Percentiles rank a stretch among this genome's conserved stretches.
phyloP scores from a whole-genome alignment of 2,329 filamentous ascomycete species.

The Apiospora arundinis region DNA sequence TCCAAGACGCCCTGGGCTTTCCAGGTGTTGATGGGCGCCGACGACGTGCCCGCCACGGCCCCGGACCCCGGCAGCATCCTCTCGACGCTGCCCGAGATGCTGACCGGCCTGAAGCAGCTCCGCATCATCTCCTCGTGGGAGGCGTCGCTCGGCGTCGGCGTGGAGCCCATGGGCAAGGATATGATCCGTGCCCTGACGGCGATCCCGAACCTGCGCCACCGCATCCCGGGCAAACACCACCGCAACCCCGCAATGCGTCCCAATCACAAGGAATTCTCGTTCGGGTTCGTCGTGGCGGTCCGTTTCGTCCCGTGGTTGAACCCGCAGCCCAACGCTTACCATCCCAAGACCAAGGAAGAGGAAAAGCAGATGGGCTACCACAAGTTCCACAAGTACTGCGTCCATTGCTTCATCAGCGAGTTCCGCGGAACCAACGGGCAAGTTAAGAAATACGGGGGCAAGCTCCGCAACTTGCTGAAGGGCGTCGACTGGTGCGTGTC shows the following conservation, averaged over 20 bases:
- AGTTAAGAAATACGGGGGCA: neutral
- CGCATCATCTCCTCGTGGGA: neutral
- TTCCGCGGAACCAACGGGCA: neutral
- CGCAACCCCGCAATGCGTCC: neutral
- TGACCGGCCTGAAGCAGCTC: neutral
- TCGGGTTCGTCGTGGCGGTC: neutral
- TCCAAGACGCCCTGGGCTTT: neutral
- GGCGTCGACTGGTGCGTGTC: neutral
- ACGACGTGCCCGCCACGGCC: neutral
- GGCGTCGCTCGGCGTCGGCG: neutral
- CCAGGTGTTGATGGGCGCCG: neutral
- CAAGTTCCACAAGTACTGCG: neutral
- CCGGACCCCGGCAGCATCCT: neutral
- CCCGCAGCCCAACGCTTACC: neutral
- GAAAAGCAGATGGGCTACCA: no score
- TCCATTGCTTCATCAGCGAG: conserved; percentile 6
- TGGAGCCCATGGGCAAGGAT: conserved; percentile 28
- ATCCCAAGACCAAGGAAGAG: neutral
- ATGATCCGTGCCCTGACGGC: neutral
- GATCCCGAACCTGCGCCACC: neutral
- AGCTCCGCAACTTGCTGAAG: neutral
- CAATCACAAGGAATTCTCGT: neutral
- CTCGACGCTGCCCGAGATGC: neutral
- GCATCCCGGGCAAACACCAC: neutral
- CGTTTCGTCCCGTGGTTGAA: neutral